These are phyloP conservation scores for Plasmodiophora brassicae DNA, from an alignment of 208 protist species.

Conservation along the genomic window DNA sequence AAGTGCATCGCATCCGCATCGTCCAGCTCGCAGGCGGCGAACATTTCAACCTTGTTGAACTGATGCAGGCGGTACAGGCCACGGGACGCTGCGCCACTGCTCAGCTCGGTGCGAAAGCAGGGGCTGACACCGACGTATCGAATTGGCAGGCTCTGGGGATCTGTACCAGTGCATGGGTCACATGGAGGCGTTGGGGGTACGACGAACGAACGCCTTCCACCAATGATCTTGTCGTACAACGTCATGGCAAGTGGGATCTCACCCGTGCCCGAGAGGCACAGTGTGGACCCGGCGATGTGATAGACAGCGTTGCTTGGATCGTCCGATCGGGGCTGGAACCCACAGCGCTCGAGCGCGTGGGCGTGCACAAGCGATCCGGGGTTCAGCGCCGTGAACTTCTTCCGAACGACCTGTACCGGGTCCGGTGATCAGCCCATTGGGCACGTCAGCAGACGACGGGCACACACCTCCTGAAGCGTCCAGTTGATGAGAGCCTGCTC, in stretches of 20 bases:
- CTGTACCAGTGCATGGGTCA: background rate
- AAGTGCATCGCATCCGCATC: constrained; percentile 52
- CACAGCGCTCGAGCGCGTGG: constrained; percentile 60
- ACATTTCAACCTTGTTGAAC: constrained; percentile 74
- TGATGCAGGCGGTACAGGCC: constrained; percentile 74
- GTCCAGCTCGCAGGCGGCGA: constrained; percentile 58
- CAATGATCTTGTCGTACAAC: constrained; percentile 17
- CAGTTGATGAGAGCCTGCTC: constrained; percentile 65
- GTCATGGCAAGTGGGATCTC: constrained; percentile 54
- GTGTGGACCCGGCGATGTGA: constrained; percentile 48
- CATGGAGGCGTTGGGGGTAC: background rate
- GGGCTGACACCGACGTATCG: constrained; percentile 47
- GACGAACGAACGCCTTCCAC: background rate
- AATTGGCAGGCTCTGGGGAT: background rate
- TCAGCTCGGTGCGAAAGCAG: constrained; percentile 63
- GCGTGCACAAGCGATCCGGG: constrained; percentile 62
- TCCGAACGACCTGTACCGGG: too few species aligned
- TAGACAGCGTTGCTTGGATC: constrained; percentile 50
- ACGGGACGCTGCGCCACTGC: constrained; percentile 46
- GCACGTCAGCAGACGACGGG: too few species aligned
- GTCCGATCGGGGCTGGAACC: constrained; percentile 61
- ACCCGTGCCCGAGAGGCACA: constrained; percentile 63
- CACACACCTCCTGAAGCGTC: constrained; percentile 52
- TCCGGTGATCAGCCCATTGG: too few species aligned
- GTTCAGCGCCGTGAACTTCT: constrained; percentile 54